These are phyloP conservation scores for Leccinum griseonigrum DNA, from an alignment of 1,284 basidiomycete genomes.

Conservation along the genomic window DNA sequence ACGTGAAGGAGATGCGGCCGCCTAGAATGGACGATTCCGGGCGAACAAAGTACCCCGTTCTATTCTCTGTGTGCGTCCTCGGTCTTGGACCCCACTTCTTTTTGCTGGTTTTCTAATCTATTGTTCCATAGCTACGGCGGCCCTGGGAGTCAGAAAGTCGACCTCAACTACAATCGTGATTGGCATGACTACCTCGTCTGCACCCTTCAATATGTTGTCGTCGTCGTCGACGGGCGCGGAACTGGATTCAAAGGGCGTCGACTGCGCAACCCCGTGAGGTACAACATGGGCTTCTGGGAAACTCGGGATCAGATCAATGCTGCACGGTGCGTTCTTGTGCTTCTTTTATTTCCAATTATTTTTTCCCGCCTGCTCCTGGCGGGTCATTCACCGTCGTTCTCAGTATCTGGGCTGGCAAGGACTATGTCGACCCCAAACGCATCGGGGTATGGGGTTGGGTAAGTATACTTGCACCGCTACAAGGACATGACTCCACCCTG, in stretches of 20 bases:
- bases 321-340: conserved; percentile 57
- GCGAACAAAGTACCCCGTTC: conserved; percentile 88
- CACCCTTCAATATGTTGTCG: conserved; percentile 81
- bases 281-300: conserved; percentile 85
- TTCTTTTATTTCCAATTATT: conserved; percentile 9
- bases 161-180: conserved; percentile 64
- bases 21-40: conserved; percentile 91
- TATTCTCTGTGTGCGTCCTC: conserved; percentile 70
- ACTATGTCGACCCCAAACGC: conserved; percentile 76
- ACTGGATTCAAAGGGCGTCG: conserved; percentile 88
- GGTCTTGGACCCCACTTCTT: neutral
- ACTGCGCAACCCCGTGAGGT: conserved; percentile 81
- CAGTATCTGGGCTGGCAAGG: conserved; percentile 72
- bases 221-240: conserved; percentile 89
- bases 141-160: conserved; percentile 79
- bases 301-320: conserved; percentile 85
- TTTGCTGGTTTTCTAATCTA: conserved; percentile 4
- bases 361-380: conserved; percentile 3
- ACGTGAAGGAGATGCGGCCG: conserved; percentile 87
- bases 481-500: neutral
- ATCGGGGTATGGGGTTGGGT: conserved; percentile 98
- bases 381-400: neutral
- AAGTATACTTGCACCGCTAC: conserved; percentile 29
- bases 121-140: conserved; percentile 74
- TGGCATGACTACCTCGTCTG: conserved; percentile 90